Percentiles rank a stretch among this genome's conserved stretches.
Conservation (phyloP, 2,329 filamentous ascomycete species). For the Tolypocladium guangdongense region DNA sequence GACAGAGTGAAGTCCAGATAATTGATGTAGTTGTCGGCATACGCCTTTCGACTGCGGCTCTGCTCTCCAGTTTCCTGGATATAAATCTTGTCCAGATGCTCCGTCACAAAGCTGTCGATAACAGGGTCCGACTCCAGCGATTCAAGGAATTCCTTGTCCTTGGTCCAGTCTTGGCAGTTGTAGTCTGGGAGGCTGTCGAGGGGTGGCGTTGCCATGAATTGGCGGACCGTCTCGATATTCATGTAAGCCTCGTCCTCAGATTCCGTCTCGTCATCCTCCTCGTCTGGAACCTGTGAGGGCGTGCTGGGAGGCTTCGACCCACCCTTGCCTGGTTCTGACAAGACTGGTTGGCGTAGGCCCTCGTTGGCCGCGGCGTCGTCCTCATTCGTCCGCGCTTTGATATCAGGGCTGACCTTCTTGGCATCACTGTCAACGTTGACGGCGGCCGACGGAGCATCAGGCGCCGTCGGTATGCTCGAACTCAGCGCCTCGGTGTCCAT, state of each 20-base stretch:
- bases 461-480: slow-evolving; percentile 2
- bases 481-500: slow-evolving; percentile 25
- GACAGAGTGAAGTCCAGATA: slow-evolving; percentile 48
- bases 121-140: slow-evolving; percentile 27
- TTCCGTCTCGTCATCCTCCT: slow-evolving; percentile 43
- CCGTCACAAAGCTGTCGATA: slow-evolving; percentile 34
- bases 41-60: slow-evolving; percentile 26
- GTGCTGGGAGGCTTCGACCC: slow-evolving; percentile 30
- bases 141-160: slow-evolving; percentile 33
- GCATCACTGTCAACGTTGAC: neutral
- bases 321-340: slow-evolving; percentile 17
- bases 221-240: slow-evolving; percentile 36
- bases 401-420: neutral
- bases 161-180: slow-evolving; percentile 33
- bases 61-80: slow-evolving; percentile 26
- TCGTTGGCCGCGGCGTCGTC: neutral
- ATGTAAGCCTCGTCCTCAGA: slow-evolving; percentile 41
- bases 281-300: slow-evolving; percentile 36
- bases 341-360: neutral
- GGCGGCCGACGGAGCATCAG: slow-evolving; percentile 2
- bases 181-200: slow-evolving; percentile 41
- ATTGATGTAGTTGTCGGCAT: slow-evolving; percentile 34
- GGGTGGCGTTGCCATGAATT: slow-evolving; percentile 43
- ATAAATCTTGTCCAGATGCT: slow-evolving; percentile 31
- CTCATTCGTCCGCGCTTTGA: neutral